These are phyloP conservation scores for Nematocida displodere DNA, from an alignment of 371 early-diverging fungal genomes.

Conservation along the genomic window DNA sequence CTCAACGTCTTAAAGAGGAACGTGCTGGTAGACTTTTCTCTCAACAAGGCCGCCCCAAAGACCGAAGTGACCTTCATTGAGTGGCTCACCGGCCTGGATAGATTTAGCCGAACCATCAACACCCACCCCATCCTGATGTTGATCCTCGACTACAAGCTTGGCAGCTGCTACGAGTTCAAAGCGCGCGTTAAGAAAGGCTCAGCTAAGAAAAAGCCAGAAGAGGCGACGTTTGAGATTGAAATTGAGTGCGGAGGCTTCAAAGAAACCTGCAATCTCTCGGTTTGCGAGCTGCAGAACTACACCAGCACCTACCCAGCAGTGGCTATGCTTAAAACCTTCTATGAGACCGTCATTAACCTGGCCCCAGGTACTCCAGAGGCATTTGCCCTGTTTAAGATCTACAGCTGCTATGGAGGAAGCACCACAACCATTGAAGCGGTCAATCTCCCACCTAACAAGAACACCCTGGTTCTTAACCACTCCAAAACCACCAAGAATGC, in stretches of 20 bases:
- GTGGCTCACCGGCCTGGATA: slow-evolving; percentile 14
- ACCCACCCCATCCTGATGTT: slow-evolving; percentile 5
- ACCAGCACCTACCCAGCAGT: not conserved
- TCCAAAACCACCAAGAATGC: slow-evolving; percentile 8
- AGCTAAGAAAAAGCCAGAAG: slow-evolving; percentile 3
- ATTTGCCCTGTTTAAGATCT: not conserved
- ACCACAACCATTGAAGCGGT: not conserved
- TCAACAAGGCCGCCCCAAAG: not conserved
- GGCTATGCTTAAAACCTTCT: not conserved
- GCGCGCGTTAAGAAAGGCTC: slow-evolving; percentile 3
- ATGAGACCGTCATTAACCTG: slow-evolving; percentile 19
- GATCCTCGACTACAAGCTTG: not conserved
- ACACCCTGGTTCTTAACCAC: not conserved
- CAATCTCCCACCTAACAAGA: not conserved
- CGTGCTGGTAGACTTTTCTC: not conserved
- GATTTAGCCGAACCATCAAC: slow-evolving; percentile 7
- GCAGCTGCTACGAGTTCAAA: not conserved
- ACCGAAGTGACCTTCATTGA: slow-evolving; percentile 15
- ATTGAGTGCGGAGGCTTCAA: slow-evolving; percentile 15
- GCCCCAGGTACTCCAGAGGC: not conserved
- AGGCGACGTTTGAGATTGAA: slow-evolving; percentile 20
- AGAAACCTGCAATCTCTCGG: slow-evolving; percentile 16
- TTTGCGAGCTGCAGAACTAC: slow-evolving; percentile 1
- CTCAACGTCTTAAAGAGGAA: slow-evolving; percentile 7
- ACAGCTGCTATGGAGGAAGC: not conserved